These are phyloP conservation scores for Fusarium decemcellulare DNA, from an alignment of 2,329 filamentous ascomycete genomes.

Conservation along the genomic window DNA sequence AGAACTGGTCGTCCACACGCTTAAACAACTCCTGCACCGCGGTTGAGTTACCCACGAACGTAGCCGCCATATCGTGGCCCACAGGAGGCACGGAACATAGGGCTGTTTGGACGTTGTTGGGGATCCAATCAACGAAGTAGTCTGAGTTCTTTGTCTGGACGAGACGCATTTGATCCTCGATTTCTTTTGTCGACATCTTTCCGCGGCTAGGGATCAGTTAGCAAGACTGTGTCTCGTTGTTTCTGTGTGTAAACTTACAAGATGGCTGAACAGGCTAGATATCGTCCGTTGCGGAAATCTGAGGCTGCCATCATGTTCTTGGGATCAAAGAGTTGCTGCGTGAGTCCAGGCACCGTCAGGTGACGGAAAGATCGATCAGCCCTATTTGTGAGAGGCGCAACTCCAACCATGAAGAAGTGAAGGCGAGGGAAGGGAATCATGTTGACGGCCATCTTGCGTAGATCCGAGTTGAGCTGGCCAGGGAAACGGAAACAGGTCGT, in stretches of 20 bases:
- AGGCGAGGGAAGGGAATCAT: conserved; percentile 99
- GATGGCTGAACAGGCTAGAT: conserved; percentile 99
- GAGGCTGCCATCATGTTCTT: conserved; percentile 99
- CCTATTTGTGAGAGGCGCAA: conserved; percentile 93
- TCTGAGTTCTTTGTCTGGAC: conserved; percentile 99
- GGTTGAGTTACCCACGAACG: conserved; percentile 99
- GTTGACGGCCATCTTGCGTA: conserved; percentile 99
- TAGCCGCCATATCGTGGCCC: conserved; percentile 98
- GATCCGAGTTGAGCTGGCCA: conserved; percentile 99
- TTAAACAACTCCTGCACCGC: conserved; percentile 99
- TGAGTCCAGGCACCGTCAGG: conserved; percentile 96
- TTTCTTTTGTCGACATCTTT: conserved; percentile 99
- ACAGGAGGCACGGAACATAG: conserved; percentile 98
- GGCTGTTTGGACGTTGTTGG: conserved; percentile 99
- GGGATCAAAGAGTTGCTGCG: conserved; percentile 99
- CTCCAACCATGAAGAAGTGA: conserved; percentile 99
- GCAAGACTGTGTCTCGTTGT: neutral
- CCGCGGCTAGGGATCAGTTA: conserved; percentile 76
- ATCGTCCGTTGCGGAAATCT: conserved; percentile 99
- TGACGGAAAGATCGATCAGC: conserved; percentile 94
- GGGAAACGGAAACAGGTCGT: conserved; percentile 99
- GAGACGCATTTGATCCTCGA: conserved; percentile 99
- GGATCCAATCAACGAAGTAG: conserved; percentile 99
- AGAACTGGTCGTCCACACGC: conserved; percentile 99
- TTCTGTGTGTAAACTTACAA: conserved; percentile 74